phyloP scores from a whole-genome alignment of 2,329 filamentous ascomycete genomes.

The Sporothrix humicola region DNA sequence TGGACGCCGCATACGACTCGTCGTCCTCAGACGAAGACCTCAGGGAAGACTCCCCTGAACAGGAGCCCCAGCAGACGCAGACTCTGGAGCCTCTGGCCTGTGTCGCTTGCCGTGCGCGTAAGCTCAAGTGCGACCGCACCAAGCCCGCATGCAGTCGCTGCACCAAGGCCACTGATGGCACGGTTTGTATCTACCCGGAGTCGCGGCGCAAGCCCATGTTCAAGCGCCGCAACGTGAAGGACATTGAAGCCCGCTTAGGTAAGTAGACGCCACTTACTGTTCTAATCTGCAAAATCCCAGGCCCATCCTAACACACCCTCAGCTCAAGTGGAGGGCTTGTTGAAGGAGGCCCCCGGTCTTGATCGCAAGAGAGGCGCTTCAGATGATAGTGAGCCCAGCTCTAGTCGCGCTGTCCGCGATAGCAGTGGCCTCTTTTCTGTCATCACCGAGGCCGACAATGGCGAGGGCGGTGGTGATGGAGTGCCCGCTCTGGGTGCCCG shows the following conservation, averaged over 20 bases:
- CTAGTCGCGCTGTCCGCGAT: not conserved
- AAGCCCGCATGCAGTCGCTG: conserved; percentile 84
- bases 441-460: not conserved
- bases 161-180: conserved; percentile 62
- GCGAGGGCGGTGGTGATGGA: not conserved
- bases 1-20: not conserved
- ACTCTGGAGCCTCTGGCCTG: conserved; percentile 69
- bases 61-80: conserved; percentile 24
- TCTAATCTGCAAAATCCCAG: not conserved
- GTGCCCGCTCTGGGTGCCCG: not conserved
- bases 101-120: conserved; percentile 80
- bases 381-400: not conserved
- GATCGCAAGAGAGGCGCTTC: conserved; percentile 27
- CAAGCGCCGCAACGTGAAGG: conserved; percentile 88
- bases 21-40: conserved; percentile 10
- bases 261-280: conserved; percentile 43
- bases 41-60: not conserved
- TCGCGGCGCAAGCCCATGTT: conserved; percentile 85
- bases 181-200: conserved; percentile 87
- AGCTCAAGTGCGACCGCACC: conserved; percentile 83
- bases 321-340: conserved; percentile 83
- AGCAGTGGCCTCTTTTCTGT: conserved; percentile 17
- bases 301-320: not conserved
- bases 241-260: conserved; percentile 87
- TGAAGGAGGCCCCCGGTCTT: conserved; percentile 63